Percentiles rank a stretch among this genome's conserved stretches.
Conservation (phyloP, 2,329 filamentous ascomycete genomes). For the Penicillium sp. region DNA sequence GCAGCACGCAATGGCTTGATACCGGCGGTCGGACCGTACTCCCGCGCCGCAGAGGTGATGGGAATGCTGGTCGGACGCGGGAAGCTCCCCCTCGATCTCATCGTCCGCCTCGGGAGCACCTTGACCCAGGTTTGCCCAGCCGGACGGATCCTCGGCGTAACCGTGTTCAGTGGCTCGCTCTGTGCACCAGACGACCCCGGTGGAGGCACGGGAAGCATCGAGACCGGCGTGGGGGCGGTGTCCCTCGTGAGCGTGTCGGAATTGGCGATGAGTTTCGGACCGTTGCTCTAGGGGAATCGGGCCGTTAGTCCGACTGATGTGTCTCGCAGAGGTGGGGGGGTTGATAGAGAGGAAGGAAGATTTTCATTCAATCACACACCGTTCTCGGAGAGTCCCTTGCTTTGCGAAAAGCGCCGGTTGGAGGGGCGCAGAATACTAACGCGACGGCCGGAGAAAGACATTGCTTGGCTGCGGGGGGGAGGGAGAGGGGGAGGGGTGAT, state of each 20-base stretch:
- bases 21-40: slow-evolving; percentile 92
- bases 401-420: slow-evolving; percentile 46
- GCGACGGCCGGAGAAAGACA: slow-evolving; percentile 53
- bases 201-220: slow-evolving; percentile 83
- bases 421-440: slow-evolving; percentile 48
- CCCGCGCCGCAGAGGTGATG: slow-evolving; percentile 75
- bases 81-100: slow-evolving; percentile 89
- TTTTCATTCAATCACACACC: slow-evolving; percentile 39
- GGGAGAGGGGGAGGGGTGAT: too few species aligned
- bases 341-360: neutral
- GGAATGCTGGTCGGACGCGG: slow-evolving; percentile 77
- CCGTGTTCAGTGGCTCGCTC: slow-evolving; percentile 82
- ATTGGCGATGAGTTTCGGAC: slow-evolving; percentile 85
- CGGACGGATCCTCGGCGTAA: slow-evolving; percentile 76
- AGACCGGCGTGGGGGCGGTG: slow-evolving; percentile 90
- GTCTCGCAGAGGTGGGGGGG: neutral
- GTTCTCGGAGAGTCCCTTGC: slow-evolving; percentile 51
- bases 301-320: slow-evolving; percentile 10
- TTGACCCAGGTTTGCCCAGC: slow-evolving; percentile 93
- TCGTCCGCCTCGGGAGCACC: slow-evolving; percentile 93
- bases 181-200: slow-evolving; percentile 82
- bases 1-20: slow-evolving; percentile 89
- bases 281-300: slow-evolving; percentile 65
- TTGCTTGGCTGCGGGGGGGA: slow-evolving; percentile 26
- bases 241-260: slow-evolving; percentile 86